Conservation (phyloP, 2,329 filamentous ascomycete genomes). For the Beauveria varroae region DNA sequence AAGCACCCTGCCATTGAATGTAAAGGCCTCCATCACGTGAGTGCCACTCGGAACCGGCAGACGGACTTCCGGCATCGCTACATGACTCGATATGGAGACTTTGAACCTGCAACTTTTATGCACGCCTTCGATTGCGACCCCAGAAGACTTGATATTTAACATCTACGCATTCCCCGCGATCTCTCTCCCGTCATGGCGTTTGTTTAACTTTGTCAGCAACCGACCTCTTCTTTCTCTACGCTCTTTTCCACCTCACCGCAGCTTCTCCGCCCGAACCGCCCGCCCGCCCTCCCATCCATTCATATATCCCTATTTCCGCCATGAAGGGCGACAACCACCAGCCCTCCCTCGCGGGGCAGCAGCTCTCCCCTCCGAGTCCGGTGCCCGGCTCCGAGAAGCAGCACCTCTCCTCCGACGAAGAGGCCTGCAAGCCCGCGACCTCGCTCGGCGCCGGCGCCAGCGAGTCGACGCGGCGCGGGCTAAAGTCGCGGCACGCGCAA, state of each 20-base stretch:
- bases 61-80: neutral
- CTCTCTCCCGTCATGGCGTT: neutral
- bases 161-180: neutral
- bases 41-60: neutral
- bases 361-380: neutral
- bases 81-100: conserved; percentile 9
- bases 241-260: neutral
- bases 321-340: neutral
- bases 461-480: conserved; percentile 9
- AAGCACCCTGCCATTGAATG: neutral
- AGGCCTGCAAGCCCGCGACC: neutral
- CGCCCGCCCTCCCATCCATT: no score
- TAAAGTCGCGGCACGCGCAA: conserved; percentile 41
- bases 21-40: neutral
- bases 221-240: neutral
- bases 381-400: neutral
- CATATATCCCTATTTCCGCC: neutral
- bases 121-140: neutral
- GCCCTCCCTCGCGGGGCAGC: neutral
- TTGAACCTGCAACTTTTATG: neutral
- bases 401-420: neutral
- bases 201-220: neutral
- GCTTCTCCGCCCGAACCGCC: neutral
- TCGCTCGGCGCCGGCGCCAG: neutral
- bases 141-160: neutral